These are phyloP conservation scores for Beverwykella pulmonaria DNA, from an alignment of 495 filamentous ascomycete species.

Conservation along the genomic window DNA sequence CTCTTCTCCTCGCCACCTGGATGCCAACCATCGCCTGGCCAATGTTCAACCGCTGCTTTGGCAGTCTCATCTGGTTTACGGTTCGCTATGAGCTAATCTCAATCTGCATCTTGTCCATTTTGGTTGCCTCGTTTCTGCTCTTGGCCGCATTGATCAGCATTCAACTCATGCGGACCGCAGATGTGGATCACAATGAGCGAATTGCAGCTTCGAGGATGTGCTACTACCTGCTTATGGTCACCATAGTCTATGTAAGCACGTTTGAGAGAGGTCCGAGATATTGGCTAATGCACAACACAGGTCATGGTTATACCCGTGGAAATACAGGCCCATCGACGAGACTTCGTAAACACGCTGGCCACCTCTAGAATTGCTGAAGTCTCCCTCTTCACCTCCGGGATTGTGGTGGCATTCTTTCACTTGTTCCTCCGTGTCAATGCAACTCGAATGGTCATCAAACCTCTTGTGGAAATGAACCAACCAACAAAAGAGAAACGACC, in stretches of 20 bases:
- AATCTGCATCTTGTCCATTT: conserved; percentile 24
- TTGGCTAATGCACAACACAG: conserved; percentile 20
- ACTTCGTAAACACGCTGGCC: conserved; percentile 33
- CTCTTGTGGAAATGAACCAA: conserved; percentile 9
- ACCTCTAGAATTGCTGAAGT: conserved; percentile 38
- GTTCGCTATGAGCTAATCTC: conserved; percentile 34
- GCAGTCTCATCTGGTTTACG: conserved; percentile 36
- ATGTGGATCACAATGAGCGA: conserved; percentile 40
- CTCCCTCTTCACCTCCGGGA: conserved; percentile 34
- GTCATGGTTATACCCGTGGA: conserved; percentile 38
- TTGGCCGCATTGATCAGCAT: conserved; percentile 37
- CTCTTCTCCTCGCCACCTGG: conserved; percentile 34
- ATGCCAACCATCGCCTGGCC: conserved; percentile 34
- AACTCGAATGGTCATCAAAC: conserved; percentile 38
- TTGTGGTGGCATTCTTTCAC: conserved; percentile 38
- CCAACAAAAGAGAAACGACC: conserved; percentile 28
- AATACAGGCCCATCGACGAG: conserved; percentile 30
- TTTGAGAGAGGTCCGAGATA: neutral
- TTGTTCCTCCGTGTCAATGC: conserved; percentile 40
- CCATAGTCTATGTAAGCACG: conserved; percentile 35
- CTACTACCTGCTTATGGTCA: conserved; percentile 34
- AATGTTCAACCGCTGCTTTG: conserved; percentile 34
- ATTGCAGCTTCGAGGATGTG: conserved; percentile 42
- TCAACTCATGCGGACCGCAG: conserved; percentile 34
- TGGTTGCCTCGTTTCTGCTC: conserved; percentile 27